Conservation (phyloP, 192 early-diverging fungal genomes). For the Phlyctochytrium planicorne region DNA sequence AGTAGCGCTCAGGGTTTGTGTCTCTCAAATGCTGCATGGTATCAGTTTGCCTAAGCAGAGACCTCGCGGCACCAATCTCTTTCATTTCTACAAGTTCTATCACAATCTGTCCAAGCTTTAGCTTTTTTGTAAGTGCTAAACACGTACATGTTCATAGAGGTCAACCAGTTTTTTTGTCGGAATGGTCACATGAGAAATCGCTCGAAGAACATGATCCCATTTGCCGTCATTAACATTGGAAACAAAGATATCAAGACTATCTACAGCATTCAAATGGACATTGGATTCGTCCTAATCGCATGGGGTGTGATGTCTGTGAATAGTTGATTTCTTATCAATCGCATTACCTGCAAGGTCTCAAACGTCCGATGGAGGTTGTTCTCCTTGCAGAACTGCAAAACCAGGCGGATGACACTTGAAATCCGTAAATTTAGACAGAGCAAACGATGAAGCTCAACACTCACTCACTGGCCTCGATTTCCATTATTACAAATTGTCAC, state of each 20-base stretch:
- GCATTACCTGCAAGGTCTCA: slow-evolving; percentile 66
- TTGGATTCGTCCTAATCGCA: slow-evolving; percentile 69
- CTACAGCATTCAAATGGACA: slow-evolving; percentile 81
- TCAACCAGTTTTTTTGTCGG: slow-evolving; percentile 71
- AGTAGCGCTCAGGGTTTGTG: slow-evolving; percentile 74
- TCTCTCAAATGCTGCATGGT: slow-evolving; percentile 83
- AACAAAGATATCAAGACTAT: slow-evolving; percentile 71
- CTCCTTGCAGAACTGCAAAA: slow-evolving; percentile 91
- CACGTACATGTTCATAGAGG: slow-evolving; percentile 81
- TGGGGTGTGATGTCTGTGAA: not conserved
- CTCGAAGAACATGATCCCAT: slow-evolving; percentile 85
- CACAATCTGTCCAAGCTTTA: slow-evolving; percentile 55
- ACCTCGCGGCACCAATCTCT: slow-evolving; percentile 80
- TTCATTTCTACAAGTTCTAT: slow-evolving; percentile 83
- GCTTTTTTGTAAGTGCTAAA: not conserved
- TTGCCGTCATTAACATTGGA: slow-evolving; percentile 73
- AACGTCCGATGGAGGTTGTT: slow-evolving; percentile 82
- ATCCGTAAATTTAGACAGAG: too few relatives aligned
- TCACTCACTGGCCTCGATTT: too few relatives aligned
- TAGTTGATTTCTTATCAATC: not conserved
- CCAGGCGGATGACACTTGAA: slow-evolving; percentile 78
- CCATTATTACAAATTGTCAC: too few relatives aligned
- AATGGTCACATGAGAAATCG: slow-evolving; percentile 54
- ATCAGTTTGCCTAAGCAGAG: slow-evolving; percentile 84
- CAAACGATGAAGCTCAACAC: too few relatives aligned